Percentiles rank a stretch among this genome's conserved stretches.
Evolutionary conservation across 345 rosid genomes (phyloP).

Genomic region (Tarenaya hassleriana): DNA sequence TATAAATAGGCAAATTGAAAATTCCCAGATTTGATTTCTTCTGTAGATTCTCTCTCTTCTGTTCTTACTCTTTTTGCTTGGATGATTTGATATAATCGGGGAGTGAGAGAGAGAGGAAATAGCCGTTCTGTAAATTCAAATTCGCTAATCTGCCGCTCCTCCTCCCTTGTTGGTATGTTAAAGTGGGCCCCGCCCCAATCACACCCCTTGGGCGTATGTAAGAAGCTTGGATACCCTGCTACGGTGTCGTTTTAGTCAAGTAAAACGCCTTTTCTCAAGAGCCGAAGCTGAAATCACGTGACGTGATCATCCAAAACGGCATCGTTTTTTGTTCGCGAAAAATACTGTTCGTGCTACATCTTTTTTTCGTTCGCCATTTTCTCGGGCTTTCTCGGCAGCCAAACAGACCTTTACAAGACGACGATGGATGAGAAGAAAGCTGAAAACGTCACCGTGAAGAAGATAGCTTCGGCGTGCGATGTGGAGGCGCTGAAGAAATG

Average conservation of each 20-base stretch:
- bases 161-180: slow-evolving; percentile 18
- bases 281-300: too few species aligned
- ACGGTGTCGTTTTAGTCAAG: background rate
- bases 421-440: slow-evolving; percentile 28
- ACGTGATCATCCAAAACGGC: too few species aligned
- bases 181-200: slow-evolving; percentile 9
- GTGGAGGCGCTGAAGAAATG: slow-evolving; percentile 87
- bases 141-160: slow-evolving; percentile 1
- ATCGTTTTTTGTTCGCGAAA: too few species aligned
- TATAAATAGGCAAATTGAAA: slow-evolving; percentile 12
- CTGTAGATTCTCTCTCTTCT: background rate
- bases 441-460: slow-evolving; percentile 35
- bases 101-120: background rate
- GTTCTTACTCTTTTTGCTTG: background rate
- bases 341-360: too few species aligned
- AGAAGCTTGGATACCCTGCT: slow-evolving; percentile 8
- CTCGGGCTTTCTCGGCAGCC: slow-evolving; percentile 5
- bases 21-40: background rate
- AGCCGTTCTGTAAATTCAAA: slow-evolving; percentile 24
- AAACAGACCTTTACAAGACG: background rate
- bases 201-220: slow-evolving; percentile 2
- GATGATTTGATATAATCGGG: background rate
- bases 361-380: too few species aligned
- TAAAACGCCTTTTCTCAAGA: background rate
- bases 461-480: slow-evolving; percentile 54